Conservation (phyloP, 306 rosid genomes). For the Pyrus betulifolia region DNA sequence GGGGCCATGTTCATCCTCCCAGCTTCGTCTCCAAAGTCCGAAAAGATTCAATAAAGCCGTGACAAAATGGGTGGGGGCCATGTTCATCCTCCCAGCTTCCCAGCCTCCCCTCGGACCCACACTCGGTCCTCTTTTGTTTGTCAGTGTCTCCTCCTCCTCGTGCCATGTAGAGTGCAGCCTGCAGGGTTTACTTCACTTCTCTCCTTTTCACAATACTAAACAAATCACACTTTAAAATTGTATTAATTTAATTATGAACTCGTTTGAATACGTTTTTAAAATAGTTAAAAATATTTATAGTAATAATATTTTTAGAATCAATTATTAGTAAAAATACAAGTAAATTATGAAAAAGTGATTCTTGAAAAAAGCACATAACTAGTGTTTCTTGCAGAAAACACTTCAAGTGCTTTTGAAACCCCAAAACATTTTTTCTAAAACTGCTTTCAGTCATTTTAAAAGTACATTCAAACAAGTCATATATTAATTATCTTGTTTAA, state of each 20-base stretch:
- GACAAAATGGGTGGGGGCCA: constrained; percentile 16
- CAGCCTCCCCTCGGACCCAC: neutral
- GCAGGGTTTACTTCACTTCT: constrained; percentile 6
- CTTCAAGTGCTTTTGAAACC: too few relatives aligned
- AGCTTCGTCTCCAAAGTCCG: neutral
- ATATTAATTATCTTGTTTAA: neutral
- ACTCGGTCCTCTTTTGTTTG: neutral
- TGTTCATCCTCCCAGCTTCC: constrained; percentile 2
- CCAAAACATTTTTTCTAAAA: too few relatives aligned
- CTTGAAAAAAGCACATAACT: too few relatives aligned
- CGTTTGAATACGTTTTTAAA: too few relatives aligned
- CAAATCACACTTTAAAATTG: too few relatives aligned
- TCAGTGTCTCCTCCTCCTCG: neutral
- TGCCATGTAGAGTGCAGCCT: neutral
- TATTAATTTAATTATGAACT: too few relatives aligned
- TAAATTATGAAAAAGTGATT: too few relatives aligned
- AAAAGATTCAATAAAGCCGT: neutral
- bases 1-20: constrained; percentile 13
- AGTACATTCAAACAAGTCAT: too few relatives aligned
- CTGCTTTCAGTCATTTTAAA: too few relatives aligned
- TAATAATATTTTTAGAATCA: too few relatives aligned
- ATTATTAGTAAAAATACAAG: too few relatives aligned
- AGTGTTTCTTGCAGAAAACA: too few relatives aligned
- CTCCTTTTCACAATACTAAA: constrained; percentile 14
- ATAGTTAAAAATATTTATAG: rapidly evolving